A percentile compares a stretch with the other conserved stretches of the same genome.
Evolutionary conservation across 208 protist species (phyloP).

Genomic region (Trypanosoma cruzi): DNA sequence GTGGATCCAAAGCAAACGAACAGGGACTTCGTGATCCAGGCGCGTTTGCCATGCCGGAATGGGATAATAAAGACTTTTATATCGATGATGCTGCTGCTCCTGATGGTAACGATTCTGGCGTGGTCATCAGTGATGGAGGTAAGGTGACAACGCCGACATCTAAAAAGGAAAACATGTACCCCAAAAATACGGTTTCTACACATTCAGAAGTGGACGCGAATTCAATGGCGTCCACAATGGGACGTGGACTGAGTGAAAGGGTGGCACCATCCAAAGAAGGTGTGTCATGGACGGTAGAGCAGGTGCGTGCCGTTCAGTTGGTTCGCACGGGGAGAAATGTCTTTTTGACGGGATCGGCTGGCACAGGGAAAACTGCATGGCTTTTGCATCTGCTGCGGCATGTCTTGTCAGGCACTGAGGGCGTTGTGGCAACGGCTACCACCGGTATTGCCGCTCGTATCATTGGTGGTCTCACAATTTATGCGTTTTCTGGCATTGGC

Average conservation of each 20-base stretch:
- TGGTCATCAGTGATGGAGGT: neutral
- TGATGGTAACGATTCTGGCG: neutral
- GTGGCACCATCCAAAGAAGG: neutral
- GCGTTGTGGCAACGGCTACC: conserved; percentile 33
- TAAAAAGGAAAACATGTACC: neutral
- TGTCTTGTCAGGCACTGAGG: conserved; percentile 29
- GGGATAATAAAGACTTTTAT: conserved; percentile 1
- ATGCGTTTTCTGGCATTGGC: conserved; percentile 55
- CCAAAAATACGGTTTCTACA: neutral
- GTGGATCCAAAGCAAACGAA: neutral
- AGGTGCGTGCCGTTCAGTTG: conserved; percentile 44
- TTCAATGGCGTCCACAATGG: neutral
- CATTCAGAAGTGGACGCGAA: neutral
- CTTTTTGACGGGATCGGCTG: conserved; percentile 77
- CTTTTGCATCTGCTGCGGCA: conserved; percentile 48
- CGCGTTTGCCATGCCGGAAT: neutral
- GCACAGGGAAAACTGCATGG: conserved; percentile 86
- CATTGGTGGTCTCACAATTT: conserved; percentile 42
- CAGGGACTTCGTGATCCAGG: conserved; percentile 5
- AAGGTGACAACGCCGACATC: neutral
- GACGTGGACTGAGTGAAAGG: neutral
- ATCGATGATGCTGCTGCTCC: neutral
- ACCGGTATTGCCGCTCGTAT: conserved; percentile 40
- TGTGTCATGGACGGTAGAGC: conserved; percentile 46
- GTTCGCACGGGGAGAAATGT: conserved; percentile 57